Conservation (phyloP, 768 basidiomycete species). For the Boletellus ananiceps region DNA sequence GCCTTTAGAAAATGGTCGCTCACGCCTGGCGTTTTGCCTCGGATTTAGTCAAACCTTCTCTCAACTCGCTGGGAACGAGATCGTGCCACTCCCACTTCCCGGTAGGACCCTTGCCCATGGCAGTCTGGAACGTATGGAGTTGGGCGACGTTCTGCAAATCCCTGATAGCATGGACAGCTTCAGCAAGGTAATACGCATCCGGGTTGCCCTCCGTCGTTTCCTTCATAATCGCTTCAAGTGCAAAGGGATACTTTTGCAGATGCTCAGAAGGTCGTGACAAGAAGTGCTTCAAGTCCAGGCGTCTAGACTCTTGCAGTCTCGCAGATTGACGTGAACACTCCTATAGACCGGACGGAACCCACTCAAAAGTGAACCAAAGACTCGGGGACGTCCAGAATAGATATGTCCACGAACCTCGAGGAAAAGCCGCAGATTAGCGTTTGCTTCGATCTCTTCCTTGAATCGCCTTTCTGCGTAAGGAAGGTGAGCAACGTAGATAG, state of each 20-base stretch:
- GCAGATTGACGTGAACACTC: constrained; percentile 41
- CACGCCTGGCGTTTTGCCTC: constrained; percentile 84
- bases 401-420: constrained; percentile 57
- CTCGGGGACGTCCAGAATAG: background rate
- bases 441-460: constrained; percentile 80
- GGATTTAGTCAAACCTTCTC: constrained; percentile 58
- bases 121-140: constrained; percentile 84
- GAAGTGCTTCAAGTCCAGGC: constrained; percentile 61
- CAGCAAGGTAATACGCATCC: constrained; percentile 76
- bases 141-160: constrained; percentile 78
- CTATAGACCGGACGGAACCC: constrained; percentile 4
- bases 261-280: constrained; percentile 60
- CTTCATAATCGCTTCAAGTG: constrained; percentile 80
- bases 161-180: constrained; percentile 82
- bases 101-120: constrained; percentile 77
- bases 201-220: constrained; percentile 79
- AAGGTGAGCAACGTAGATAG: constrained; percentile 78
- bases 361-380: constrained; percentile 1
- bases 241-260: constrained; percentile 66
- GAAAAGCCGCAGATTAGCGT: constrained; percentile 78
- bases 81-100: constrained; percentile 91
- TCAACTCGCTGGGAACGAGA: constrained; percentile 65
- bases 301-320: constrained; percentile 50
- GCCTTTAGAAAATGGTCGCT: constrained; percentile 27
- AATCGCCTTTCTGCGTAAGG: constrained; percentile 82